These are phyloP conservation scores for Prunus mira DNA, from an alignment of 306 rosid genomes.

Conservation along the genomic window DNA sequence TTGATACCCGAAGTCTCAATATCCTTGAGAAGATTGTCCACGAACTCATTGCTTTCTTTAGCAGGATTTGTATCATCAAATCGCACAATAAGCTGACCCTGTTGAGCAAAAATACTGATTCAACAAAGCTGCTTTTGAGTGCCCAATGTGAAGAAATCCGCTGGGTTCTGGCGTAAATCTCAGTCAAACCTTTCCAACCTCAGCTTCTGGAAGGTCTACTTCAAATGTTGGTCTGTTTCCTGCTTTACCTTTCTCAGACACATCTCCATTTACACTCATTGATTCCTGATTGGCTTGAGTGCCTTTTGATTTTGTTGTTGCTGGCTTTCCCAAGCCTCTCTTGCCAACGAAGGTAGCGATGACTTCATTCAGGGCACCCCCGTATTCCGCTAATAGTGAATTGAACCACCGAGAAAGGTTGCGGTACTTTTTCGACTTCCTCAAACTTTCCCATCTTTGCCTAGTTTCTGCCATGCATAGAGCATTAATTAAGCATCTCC, in stretches of 20 bases:
- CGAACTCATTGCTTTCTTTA: conserved; percentile 95
- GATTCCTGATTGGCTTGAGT: conserved; percentile 27
- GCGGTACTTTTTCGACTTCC: conserved; percentile 74
- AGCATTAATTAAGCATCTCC: background rate
- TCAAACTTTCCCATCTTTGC: conserved; percentile 91
- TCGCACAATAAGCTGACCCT: conserved; percentile 67
- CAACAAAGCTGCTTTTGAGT: conserved; percentile 87
- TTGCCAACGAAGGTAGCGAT: conserved; percentile 50
- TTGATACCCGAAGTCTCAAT: conserved; percentile 77
- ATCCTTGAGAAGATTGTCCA: conserved; percentile 78
- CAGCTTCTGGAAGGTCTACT: conserved; percentile 89
- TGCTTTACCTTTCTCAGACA: conserved; percentile 37
- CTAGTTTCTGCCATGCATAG: conserved; percentile 54
- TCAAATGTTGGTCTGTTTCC: conserved; percentile 49
- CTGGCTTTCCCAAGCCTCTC: conserved; percentile 55
- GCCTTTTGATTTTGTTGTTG: conserved; percentile 40
- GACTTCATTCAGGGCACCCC: conserved; percentile 51
- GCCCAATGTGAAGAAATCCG: conserved; percentile 97
- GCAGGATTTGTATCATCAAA: conserved; percentile 98
- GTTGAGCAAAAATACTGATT: conserved; percentile 86
- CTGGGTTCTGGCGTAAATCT: conserved; percentile 97
- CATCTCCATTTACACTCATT: conserved; percentile 42
- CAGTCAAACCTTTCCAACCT: conserved; percentile 79
- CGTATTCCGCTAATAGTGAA: conserved; percentile 55
- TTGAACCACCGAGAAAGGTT: conserved; percentile 85